These are phyloP conservation scores for Metrosideros polymorpha DNA, from an alignment of 441 rosid species.

Conservation along the genomic window DNA sequence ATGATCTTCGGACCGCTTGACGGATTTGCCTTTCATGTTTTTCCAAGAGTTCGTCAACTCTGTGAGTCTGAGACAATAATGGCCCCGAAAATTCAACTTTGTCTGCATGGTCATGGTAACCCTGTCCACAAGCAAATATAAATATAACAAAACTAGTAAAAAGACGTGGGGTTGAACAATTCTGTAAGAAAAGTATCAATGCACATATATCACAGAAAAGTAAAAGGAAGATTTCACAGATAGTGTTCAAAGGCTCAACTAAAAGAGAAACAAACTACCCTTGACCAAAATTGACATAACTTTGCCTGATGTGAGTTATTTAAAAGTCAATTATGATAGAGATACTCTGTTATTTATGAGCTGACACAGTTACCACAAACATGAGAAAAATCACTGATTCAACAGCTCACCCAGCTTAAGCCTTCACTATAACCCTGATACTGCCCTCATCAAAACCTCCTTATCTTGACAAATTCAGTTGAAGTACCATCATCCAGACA, in stretches of 20 bases:
- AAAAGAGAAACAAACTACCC: background rate
- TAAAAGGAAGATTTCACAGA: background rate
- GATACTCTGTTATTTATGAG: background rate
- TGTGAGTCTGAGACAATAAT: conserved; percentile 58
- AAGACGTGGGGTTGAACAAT: background rate
- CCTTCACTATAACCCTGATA: background rate
- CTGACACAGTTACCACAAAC: background rate
- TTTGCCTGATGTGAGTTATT: background rate
- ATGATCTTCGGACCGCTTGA: conserved; percentile 80
- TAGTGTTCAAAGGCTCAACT: background rate
- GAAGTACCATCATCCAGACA: background rate
- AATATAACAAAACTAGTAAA: background rate
- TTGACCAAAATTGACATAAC: background rate
- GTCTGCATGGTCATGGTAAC: conserved; percentile 43
- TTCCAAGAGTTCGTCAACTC: conserved; percentile 73
- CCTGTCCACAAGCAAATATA: conserved; percentile 31
- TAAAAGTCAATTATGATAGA: background rate
- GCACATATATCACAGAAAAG: background rate
- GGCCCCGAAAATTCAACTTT: conserved; percentile 90
- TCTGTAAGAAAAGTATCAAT: background rate
- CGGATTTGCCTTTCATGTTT: conserved; percentile 78
- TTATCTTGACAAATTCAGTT: background rate
- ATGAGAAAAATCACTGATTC: background rate
- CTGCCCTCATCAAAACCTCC: background rate
- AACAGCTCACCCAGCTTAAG: background rate